Evolutionary conservation across 1,284 basidiomycete species (phyloP), one percentile per base, ranked within the genome.

Genomic region (Cystobasidium pallidum): DNA sequence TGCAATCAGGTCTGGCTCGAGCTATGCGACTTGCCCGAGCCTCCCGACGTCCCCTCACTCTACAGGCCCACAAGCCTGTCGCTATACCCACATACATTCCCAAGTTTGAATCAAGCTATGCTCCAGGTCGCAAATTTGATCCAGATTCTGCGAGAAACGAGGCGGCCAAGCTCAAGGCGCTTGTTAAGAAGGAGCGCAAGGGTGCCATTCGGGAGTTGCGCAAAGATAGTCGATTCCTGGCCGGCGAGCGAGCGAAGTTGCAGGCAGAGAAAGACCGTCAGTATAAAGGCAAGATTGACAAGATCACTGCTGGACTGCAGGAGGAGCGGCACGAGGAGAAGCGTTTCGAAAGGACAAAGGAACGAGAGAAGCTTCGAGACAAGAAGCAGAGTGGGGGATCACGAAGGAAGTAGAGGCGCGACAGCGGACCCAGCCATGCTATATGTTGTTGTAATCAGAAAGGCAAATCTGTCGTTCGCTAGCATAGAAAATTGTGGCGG

Each of bases 51-150:
- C 92, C 94, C 0, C 87, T 99, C 45, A 84, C 85, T 13, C 85
- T 99, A 34, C 96, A 99, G 83, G 86, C 90, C 1, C 96, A 99
- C 84, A 96, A 95, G 80, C 92, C 94, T 1, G 94, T 99, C 65
- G 92, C 96, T 7, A 96, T 99, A 77, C 87, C 92, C 3, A 88
- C 92, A 0, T 94, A 92, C 80, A 86, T 93, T 30, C 96, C 96
- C 79, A 94, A 94, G 80, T 99, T 99, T 82, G 94, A 96, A 79
- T 85, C 87, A 51, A 86, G 88, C 47, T 89, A 88, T 54, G 92
- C 91, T 21, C 91, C 88, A 51, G 91, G 90, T 79, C 84, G 91
- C 72, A 84, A 85, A 70, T 91, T 91, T 79, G 95, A 99, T 81
- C 94, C 96, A 1, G 94, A 99, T 80, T 88, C 88, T 71, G 93